Base-by-base conservation (phyloP, 441 rosid species). In the Bocquillonia castaneifolia region DNA sequence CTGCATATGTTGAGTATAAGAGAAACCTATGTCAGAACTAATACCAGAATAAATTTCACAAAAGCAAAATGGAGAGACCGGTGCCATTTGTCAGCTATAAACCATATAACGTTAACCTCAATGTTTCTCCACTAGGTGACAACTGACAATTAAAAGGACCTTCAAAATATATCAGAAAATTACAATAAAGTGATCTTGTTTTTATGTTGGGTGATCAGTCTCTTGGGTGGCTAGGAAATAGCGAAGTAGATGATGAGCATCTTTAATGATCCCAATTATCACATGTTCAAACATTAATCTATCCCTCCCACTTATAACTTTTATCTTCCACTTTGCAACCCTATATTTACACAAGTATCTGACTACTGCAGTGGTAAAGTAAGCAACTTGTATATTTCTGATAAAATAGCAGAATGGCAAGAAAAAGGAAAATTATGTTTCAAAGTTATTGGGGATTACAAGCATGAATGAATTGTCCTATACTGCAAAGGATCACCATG, bases 1-100 rank as follows among this genome's bases (percentile, higher is more conserved):
- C 96, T 89, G 85, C 87, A 78, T 58, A 50, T 54, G 20, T 39
- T 28, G 20, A 69, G 57, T 15, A 61, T 66, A 28, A 68, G 39
- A 47, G 8, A 5, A 50, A 32, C 42, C 48, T 28, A 32, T 15
- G 10, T 52, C 29, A 53, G 59, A 48, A 13, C 28, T 40, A 14
- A 18, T n/a, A 66, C 52, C 10, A 10, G 17, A 50, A 20, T 34
- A 20, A 56, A 50, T 9, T 39, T 59, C 17, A 59, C 18, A 10
- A 39, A 55, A 8, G 10, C 23, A 28, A 47, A 18, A 31, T 22
- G 31, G 63, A 25, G 44, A 26, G 1, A 14, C 22, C 12, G n/a
- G 53, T 40, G 12, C 18, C 51, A 68, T 50, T 59, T 31, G 48
- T 13, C 26, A 42, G 54, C 4, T 25, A 26, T 42, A 52, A 51